phyloP scores from a whole-genome alignment of 2,329 filamentous ascomycete species.

The Calonectria leucothoes region DNA sequence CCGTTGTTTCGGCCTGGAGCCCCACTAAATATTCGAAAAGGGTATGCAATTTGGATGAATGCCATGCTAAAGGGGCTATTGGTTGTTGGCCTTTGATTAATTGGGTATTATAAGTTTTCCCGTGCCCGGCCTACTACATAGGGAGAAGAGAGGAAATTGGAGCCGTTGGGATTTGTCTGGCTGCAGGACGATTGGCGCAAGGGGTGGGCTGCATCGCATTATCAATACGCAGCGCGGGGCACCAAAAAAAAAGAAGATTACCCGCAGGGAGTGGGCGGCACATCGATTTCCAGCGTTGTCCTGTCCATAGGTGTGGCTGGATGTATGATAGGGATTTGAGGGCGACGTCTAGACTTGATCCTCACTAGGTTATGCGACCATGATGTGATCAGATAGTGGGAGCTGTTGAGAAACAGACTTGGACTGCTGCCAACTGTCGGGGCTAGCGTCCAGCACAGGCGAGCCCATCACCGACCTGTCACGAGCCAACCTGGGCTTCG shows the following conservation, averaged over 20 bases:
- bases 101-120: not conserved
- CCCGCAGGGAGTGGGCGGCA: not conserved
- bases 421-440: not conserved
- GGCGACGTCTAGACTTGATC: not conserved
- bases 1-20: not conserved
- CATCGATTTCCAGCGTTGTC: not conserved
- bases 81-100: not conserved
- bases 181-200: not conserved
- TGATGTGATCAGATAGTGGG: not conserved
- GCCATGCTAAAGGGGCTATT: slow-evolving; percentile 10
- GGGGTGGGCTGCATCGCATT: slow-evolving; percentile 15
- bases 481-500: slow-evolving; percentile 20
- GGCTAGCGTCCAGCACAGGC: not conserved
- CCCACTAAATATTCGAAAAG: not conserved
- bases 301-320: not conserved
- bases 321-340: not conserved
- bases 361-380: not conserved
- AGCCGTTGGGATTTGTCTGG: slow-evolving; percentile 2
- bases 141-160: not conserved
- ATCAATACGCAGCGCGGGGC: slow-evolving; percentile 11
- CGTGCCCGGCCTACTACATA: not conserved
- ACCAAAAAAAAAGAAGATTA: slow-evolving; percentile 6
- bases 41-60: slow-evolving; percentile 26
- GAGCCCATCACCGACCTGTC: not conserved
- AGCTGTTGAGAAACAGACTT: not conserved